Evolutionary conservation across 495 filamentous ascomycete genomes (phyloP), one percentile per base, ranked within the genome.

Genomic region (Monascus purpureus): DNA sequence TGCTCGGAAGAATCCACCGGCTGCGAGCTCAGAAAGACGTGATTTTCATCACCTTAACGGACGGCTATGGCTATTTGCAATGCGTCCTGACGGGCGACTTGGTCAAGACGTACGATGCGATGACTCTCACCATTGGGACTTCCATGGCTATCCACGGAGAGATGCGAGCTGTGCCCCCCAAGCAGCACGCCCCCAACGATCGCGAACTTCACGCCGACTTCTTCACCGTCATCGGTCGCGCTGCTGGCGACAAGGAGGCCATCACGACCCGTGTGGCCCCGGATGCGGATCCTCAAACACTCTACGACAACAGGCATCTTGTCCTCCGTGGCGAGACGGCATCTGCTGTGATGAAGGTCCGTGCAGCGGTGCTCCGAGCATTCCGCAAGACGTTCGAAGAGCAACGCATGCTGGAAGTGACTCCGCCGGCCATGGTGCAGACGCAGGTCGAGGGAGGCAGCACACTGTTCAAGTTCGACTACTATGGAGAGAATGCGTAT

Each of bases 401-500:
- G 45, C 68, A 78, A 45, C 69, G 74, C 30, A 69, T 92, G 50
- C 48, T 68, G 28, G 88, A 96, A 57, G 87, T 99, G 28, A 80
- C 79, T 25, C 90, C 90, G 2, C 90, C 90, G 6, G 86, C 84
- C 26, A 82, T 99, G 61, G 92, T 96, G n/a, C 90, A 99, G 58
- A 96, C 90, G 5, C 87, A 95, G 58, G 90, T 95, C 36, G 90
- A 99, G 63, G 90, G 90, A 39, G 90, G 90, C 29, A 75, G 79
- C 41, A 96, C 90, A 2, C 75, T 99, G 22, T 99, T 99, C 65
- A 77, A 77, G 25, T 81, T 93, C 44, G 72, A 83, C 52, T 99
- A 96, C 69, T 99, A 96, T 59, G 82, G 77, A 43, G 80, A 95
- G 55, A 76, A 77, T 49, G 82, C 92, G 38, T 99, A 83, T 54